phyloP scores from a whole-genome alignment of 768 basidiomycete genomes.

The Chiua virens region DNA sequence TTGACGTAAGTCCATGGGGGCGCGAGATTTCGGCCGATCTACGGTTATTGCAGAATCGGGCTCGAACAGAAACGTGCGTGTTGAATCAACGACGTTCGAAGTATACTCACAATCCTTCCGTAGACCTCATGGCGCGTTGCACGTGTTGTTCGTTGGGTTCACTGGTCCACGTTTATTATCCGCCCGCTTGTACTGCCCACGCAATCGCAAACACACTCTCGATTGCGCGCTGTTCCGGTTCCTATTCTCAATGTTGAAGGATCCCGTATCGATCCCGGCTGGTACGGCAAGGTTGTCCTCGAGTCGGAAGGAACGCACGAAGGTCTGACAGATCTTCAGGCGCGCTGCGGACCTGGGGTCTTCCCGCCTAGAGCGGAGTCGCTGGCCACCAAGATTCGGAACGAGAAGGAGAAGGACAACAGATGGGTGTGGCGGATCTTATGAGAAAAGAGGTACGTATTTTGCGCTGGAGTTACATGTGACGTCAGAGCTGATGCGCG shows the following conservation, averaged over 20 bases:
- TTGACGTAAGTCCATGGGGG: slow-evolving; percentile 79
- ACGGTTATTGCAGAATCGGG: slow-evolving; percentile 75
- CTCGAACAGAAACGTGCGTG: slow-evolving; percentile 78
- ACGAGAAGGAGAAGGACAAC: slow-evolving; percentile 42
- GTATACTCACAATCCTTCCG: no score
- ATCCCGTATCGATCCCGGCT: no score
- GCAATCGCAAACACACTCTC: slow-evolving; percentile 27
- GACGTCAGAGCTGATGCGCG: slow-evolving; percentile 50
- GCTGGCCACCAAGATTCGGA: slow-evolving; percentile 32
- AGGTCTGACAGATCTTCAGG: no score
- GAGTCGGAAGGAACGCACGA: no score
- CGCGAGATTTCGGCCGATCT: slow-evolving; percentile 72
- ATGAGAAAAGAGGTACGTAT: slow-evolving; percentile 70
- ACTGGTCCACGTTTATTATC: slow-evolving; percentile 75
- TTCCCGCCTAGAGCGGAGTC: slow-evolving; percentile 60
- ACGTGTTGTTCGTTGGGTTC: slow-evolving; percentile 84
- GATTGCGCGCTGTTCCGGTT: no score
- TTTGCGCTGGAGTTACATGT: slow-evolving; percentile 43
- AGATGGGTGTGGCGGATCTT: slow-evolving; percentile 68
- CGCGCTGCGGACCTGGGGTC: slow-evolving; percentile 66
- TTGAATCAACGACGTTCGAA: neutral
- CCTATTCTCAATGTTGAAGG: no score
- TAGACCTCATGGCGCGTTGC: slow-evolving; percentile 54
- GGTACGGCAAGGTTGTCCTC: no score
- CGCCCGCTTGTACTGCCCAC: slow-evolving; percentile 44